phyloP scores from a whole-genome alignment of 768 basidiomycete species.

The Kwoniella pini region DNA sequence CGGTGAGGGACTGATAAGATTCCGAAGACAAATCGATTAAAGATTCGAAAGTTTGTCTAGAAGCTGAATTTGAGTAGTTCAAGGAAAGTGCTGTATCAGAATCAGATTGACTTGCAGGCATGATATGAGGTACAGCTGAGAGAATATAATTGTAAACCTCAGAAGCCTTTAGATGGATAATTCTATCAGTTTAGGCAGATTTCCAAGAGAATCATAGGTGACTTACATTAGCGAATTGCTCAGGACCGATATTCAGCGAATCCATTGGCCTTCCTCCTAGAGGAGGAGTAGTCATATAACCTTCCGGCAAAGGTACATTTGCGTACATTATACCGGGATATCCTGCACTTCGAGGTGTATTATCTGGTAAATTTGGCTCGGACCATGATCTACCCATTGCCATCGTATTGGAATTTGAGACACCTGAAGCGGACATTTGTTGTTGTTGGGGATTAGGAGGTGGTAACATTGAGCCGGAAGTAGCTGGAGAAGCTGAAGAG shows the following conservation, averaged over 20 bases:
- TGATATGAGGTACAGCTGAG: conserved; percentile 13
- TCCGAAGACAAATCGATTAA: conserved; percentile 13
- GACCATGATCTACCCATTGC: conserved; percentile 7
- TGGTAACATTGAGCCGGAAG: background rate
- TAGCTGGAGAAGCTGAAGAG: conserved; percentile 2
- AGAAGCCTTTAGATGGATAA: conserved; percentile 1
- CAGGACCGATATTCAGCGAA: conserved; percentile 10
- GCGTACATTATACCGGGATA: conserved; percentile 24
- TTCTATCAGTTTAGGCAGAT: background rate
- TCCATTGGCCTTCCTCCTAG: conserved; percentile 8
- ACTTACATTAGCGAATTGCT: conserved; percentile 33
- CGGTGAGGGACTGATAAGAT: background rate
- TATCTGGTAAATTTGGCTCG: conserved; percentile 9
- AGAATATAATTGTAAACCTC: conserved; percentile 17
- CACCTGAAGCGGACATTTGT: background rate
- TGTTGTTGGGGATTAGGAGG: background rate
- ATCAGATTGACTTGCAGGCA: background rate
- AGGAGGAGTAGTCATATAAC: conserved; percentile 3
- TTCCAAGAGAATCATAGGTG: too few species aligned
- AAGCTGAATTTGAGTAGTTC: background rate
- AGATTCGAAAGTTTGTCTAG: conserved; percentile 15
- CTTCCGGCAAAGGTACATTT: conserved; percentile 23
- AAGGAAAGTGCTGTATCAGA: background rate
- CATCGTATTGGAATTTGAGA: background rate
- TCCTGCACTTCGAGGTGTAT: conserved; percentile 10